A percentile compares a stretch with the other conserved stretches of the same genome.
Conservation (phyloP, 148 eudicot genomes). For the Suaeda aralocaspica region DNA sequence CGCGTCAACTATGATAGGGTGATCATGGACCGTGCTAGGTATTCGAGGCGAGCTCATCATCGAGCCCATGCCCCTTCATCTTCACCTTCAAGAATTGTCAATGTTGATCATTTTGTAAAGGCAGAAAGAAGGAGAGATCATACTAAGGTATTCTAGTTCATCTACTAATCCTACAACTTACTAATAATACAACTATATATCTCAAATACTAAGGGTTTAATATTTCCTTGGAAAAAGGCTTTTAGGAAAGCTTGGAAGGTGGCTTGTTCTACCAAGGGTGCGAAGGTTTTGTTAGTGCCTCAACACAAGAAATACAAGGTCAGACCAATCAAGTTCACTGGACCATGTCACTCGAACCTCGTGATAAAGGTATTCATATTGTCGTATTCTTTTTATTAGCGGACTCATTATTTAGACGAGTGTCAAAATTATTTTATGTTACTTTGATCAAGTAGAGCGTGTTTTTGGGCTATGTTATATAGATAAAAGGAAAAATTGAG, state of each 20-base stretch:
- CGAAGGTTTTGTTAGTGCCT: slow-evolving; percentile 50
- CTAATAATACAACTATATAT: neutral
- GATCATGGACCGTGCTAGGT: neutral
- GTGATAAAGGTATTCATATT: slow-evolving; percentile 36
- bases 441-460: neutral
- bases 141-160: slow-evolving; percentile 27
- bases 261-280: slow-evolving; percentile 48
- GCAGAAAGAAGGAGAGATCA: slow-evolving; percentile 34
- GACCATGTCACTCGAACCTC: slow-evolving; percentile 58
- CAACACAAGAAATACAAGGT: slow-evolving; percentile 44
- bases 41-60: neutral
- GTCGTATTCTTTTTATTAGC: neutral
- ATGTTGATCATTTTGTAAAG: slow-evolving; percentile 42
- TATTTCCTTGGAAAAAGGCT: slow-evolving; percentile 40
- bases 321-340: slow-evolving; percentile 59
- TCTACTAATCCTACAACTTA: neutral
- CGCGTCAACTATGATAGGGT: neutral
- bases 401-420: no score
- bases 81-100: slow-evolving; percentile 25
- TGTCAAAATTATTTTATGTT: no score
- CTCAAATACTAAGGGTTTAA: neutral
- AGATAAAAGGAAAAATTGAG: slow-evolving; percentile 66
- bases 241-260: slow-evolving; percentile 63
- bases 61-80: slow-evolving; percentile 19
- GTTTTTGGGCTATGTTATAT: neutral